These are phyloP conservation scores for Podila horticola DNA, from an alignment of 192 early-diverging fungal species.

Conservation along the genomic window DNA sequence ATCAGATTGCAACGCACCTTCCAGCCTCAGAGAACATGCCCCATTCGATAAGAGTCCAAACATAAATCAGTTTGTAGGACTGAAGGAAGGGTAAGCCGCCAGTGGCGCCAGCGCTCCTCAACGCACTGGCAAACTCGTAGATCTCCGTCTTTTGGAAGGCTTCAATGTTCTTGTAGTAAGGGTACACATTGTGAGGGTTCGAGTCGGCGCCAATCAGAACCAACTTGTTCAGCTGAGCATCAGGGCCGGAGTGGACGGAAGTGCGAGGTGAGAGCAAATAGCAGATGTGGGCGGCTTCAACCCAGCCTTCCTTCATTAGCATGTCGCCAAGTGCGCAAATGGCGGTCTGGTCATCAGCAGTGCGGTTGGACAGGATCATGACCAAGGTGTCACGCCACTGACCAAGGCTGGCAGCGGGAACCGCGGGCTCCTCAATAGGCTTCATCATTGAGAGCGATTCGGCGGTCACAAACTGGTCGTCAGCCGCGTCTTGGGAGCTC, in stretches of 20 bases:
- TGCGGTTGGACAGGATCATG: constrained; percentile 88
- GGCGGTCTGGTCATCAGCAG: constrained; percentile 73
- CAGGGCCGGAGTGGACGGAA: constrained; percentile 70
- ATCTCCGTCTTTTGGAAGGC: constrained; percentile 85
- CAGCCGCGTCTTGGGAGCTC: constrained; percentile 1
- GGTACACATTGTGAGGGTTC: constrained; percentile 29
- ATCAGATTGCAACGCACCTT: constrained; percentile 26
- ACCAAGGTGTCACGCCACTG: constrained; percentile 82
- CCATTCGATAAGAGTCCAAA: constrained; percentile 83
- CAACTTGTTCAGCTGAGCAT: constrained; percentile 68
- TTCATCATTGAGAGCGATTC: constrained; percentile 42
- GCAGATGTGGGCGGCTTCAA: constrained; percentile 83
- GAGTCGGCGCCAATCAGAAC: constrained; percentile 76
- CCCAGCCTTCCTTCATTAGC: constrained; percentile 63
- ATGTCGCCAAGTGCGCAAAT: constrained; percentile 85
- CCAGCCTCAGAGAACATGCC: constrained; percentile 78
- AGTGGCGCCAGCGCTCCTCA: constrained; percentile 54
- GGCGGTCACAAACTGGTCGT: constrained; percentile 34
- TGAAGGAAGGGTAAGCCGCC: constrained; percentile 88
- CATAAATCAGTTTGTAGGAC: constrained; percentile 86
- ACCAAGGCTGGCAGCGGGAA: constrained; percentile 49
- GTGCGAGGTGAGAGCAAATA: constrained; percentile 75
- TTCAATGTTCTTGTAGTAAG: constrained; percentile 64
- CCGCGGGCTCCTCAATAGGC: constrained; percentile 23
- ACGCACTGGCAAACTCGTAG: constrained; percentile 79